Percentiles rank a stretch among this genome's conserved stretches.
These are phyloP conservation scores for Starmerella khaoyaiensis DNA, from an alignment of 805 yeast species.

Conservation along the genomic window DNA sequence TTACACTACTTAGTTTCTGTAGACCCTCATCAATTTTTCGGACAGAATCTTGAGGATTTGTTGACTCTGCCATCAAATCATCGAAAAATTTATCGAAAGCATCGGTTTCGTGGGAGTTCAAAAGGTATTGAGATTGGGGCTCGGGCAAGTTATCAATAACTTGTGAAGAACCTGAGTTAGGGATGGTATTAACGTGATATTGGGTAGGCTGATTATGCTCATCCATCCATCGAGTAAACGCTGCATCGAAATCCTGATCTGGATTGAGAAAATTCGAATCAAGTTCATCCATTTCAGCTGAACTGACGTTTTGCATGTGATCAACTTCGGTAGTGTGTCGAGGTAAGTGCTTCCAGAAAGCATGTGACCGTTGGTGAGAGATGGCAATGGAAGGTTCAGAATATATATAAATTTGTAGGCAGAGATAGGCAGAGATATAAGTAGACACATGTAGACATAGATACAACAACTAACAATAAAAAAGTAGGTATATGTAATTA, in stretches of 20 bases:
- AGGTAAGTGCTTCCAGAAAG: too few species aligned
- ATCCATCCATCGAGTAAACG: conserved; percentile 12
- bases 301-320: too few species aligned
- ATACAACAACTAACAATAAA: too few species aligned
- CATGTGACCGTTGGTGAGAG: too few species aligned
- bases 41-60: conserved; percentile 8
- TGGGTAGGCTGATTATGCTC: conserved; percentile 7
- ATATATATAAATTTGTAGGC: too few species aligned
- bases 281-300: too few species aligned
- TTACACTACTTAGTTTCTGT: conserved; percentile 8
- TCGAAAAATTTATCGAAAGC: conserved; percentile 21
- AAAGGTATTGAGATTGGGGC: conserved; percentile 5
- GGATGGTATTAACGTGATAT: background rate
- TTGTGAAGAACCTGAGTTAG: conserved; percentile 2
- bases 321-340: too few species aligned
- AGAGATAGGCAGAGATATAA: too few species aligned
- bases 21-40: conserved; percentile 16
- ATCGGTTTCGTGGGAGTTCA: conserved; percentile 19
- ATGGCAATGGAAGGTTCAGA: too few species aligned
- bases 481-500: too few species aligned
- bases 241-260: conserved; percentile 14
- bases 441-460: too few species aligned
- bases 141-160: conserved; percentile 1
- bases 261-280: too few species aligned
- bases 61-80: conserved; percentile 19